Evolutionary conservation across 2,329 filamentous ascomycete genomes (phyloP).

Genomic region (Fusarium odoratissimum): DNA sequence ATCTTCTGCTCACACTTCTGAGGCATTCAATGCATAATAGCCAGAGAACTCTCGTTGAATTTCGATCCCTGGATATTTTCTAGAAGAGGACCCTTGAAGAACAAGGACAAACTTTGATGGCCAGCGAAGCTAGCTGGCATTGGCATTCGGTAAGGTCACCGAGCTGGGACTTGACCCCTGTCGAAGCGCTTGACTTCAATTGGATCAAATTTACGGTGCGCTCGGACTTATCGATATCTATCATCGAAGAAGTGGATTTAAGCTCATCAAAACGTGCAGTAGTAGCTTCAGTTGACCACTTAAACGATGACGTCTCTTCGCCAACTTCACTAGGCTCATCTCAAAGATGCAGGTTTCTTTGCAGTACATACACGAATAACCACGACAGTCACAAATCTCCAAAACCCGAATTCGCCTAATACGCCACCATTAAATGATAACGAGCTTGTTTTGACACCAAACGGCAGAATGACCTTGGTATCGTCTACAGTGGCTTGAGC

Average conservation of each 20-base stretch:
- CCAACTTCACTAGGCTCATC: neutral
- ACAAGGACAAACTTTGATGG: neutral
- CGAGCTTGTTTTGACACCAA: neutral
- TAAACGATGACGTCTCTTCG: neutral
- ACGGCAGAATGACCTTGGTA: neutral
- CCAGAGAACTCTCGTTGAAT: neutral
- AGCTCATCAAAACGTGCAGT: constrained; percentile 28
- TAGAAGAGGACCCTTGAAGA: neutral
- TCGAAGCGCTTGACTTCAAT: neutral
- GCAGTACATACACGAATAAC: neutral
- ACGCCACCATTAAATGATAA: neutral
- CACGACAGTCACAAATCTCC: neutral
- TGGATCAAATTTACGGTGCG: neutral
- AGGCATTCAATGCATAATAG: neutral
- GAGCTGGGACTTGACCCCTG: neutral
- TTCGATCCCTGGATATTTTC: neutral
- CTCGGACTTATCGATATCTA: neutral
- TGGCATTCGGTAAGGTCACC: neutral
- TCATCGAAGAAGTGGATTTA: constrained; percentile 24
- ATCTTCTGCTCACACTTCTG: neutral
- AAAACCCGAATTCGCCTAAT: neutral
- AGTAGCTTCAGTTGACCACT: constrained; percentile 4
- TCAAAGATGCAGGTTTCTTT: constrained; percentile 6
- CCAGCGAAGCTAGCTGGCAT: neutral
- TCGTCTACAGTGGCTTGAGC: constrained; percentile 12